Evolutionary conservation across 2,329 filamentous ascomycete species (phyloP).

Genomic region (Colletotrichum lupini): DNA sequence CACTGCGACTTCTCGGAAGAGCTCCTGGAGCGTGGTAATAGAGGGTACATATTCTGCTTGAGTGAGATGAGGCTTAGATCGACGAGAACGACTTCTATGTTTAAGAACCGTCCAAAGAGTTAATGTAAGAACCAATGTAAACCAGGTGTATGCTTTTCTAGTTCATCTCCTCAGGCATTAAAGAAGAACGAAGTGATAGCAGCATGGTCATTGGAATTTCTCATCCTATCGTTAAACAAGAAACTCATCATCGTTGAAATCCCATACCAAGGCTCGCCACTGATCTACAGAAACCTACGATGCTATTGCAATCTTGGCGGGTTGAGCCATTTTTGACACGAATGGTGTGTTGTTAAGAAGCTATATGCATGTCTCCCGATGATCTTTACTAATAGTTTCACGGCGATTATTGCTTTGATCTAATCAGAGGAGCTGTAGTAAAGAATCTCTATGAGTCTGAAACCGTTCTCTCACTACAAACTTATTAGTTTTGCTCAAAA

Average conservation of each 20-base stretch:
- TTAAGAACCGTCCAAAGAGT: constrained; percentile 50
- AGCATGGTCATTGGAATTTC: constrained; percentile 34
- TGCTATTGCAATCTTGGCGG: constrained; percentile 40
- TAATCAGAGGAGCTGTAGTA: constrained; percentile 48
- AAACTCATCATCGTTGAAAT: constrained; percentile 62
- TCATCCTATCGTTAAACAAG: constrained; percentile 28
- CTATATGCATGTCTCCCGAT: constrained; percentile 54
- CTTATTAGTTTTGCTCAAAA: neutral
- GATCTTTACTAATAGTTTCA: constrained; percentile 47
- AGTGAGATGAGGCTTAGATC: neutral
- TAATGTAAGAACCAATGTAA: constrained; percentile 63
- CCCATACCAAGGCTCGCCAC: constrained; percentile 55
- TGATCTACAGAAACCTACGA: constrained; percentile 20
- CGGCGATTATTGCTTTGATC: constrained; percentile 50
- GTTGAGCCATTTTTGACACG: constrained; percentile 53
- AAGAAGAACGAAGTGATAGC: constrained; percentile 59
- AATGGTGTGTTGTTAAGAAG: constrained; percentile 44
- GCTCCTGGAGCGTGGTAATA: constrained; percentile 38
- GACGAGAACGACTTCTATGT: neutral
- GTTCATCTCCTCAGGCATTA: constrained; percentile 53
- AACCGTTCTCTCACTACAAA: neutral
- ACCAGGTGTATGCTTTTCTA: constrained; percentile 57
- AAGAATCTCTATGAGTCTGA: neutral
- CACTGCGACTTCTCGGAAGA: constrained; percentile 39
- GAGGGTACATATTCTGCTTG: constrained; percentile 34